A percentile compares a stretch with the other conserved stretches of the same genome.
phyloP scores from a whole-genome alignment of 768 basidiomycete species.

The Roridomyces roridus region DNA sequence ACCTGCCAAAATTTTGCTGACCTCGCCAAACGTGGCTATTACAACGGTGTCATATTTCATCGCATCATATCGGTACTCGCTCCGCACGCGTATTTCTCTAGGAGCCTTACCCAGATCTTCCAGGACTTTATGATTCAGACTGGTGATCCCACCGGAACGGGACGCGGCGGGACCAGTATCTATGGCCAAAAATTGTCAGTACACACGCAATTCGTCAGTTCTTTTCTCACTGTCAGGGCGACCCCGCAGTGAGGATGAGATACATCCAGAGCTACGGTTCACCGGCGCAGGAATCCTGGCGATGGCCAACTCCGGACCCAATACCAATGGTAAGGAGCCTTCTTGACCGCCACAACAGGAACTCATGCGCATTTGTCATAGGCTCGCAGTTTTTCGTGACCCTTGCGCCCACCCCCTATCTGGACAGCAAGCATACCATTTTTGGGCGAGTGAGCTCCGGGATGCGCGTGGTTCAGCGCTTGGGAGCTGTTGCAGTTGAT shows the following conservation, averaged over 20 bases:
- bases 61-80: conserved; percentile 81
- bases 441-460: conserved; percentile 91
- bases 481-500: conserved; percentile 92
- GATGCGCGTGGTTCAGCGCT: conserved; percentile 89
- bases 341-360: background rate
- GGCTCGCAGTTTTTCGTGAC: conserved; percentile 97
- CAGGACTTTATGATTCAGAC: conserved; percentile 98
- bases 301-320: conserved; percentile 98
- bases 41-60: conserved; percentile 90
- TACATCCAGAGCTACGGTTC: conserved; percentile 89
- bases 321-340: conserved; percentile 72
- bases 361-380: conserved; percentile 35
- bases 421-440: conserved; percentile 87
- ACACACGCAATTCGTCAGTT: background rate
- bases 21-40: conserved; percentile 90
- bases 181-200: conserved; percentile 88
- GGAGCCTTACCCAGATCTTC: background rate
- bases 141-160: conserved; percentile 96
- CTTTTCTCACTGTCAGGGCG: background rate
- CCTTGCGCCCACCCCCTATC: conserved; percentile 79
- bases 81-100: background rate
- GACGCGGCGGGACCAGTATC: conserved; percentile 88
- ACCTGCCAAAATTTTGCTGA: conserved; percentile 96
- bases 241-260: conserved; percentile 78
- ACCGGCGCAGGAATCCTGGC: conserved; percentile 96